These are phyloP conservation scores for Zygosaccharomyces pseudorouxii DNA, from an alignment of 805 yeast genomes.

Conservation along the genomic window DNA sequence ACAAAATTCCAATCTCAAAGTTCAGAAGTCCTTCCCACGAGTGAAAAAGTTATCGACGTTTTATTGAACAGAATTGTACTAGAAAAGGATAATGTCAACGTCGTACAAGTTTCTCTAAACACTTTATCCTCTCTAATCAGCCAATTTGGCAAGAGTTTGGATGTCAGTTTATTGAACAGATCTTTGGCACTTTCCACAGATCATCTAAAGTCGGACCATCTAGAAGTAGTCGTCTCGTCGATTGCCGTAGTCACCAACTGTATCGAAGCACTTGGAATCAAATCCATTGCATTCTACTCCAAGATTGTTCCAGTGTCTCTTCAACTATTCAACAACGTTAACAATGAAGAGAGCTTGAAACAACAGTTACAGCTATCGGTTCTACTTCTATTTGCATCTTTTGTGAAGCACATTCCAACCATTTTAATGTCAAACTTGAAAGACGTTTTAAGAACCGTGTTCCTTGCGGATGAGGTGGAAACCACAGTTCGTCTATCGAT, in stretches of 20 bases:
- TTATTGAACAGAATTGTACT: conserved; percentile 40
- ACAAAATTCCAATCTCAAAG: conserved; percentile 68
- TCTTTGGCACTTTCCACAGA: conserved; percentile 50
- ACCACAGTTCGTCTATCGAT: conserved; percentile 57
- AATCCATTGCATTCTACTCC: conserved; percentile 78
- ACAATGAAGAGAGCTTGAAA: conserved; percentile 26
- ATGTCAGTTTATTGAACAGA: conserved; percentile 44
- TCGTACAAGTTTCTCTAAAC: conserved; percentile 68
- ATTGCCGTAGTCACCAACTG: conserved; percentile 66
- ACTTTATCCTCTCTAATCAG: conserved; percentile 57
- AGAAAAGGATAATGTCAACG: conserved; percentile 34
- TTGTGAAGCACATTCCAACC: conserved; percentile 79
- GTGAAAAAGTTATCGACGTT: conserved; percentile 47
- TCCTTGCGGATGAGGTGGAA: conserved; percentile 55
- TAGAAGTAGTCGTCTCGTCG: conserved; percentile 69
- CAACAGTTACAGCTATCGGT: conserved; percentile 60
- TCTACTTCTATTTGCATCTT: conserved; percentile 64
- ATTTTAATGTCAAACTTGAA: conserved; percentile 68
- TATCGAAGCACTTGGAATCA: conserved; percentile 74
- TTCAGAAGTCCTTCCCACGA: conserved; percentile 47
- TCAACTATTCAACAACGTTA: conserved; percentile 45
- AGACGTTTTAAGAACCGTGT: conserved; percentile 54
- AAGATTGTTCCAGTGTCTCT: conserved; percentile 75
- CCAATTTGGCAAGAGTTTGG: conserved; percentile 54
- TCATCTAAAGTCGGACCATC: conserved; percentile 44